phyloP scores from a whole-genome alignment of 2,329 filamentous ascomycete species.

The Incumbomyces lentus region DNA sequence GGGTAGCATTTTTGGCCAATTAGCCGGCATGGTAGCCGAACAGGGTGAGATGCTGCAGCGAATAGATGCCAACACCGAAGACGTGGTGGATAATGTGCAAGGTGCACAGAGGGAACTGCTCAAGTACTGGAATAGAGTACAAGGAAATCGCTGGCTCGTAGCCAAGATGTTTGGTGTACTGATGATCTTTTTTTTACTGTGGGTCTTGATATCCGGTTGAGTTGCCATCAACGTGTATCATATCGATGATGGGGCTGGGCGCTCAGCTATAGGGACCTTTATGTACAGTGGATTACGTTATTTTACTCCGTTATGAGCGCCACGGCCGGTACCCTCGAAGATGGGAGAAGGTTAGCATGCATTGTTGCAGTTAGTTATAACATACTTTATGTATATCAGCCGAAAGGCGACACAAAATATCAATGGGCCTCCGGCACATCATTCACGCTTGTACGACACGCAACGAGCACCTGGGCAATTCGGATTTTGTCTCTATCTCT shows the following conservation, averaged over 20 bases:
- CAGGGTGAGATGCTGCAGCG: slow-evolving; percentile 96
- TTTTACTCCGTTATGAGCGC: too few species aligned
- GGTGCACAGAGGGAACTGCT: slow-evolving; percentile 89
- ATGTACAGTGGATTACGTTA: too few species aligned
- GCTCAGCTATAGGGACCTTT: too few species aligned
- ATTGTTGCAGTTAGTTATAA: too few species aligned
- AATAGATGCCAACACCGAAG: slow-evolving; percentile 83
- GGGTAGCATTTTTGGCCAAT: slow-evolving; percentile 82
- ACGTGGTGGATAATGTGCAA: slow-evolving; percentile 96
- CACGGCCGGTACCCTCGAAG: too few species aligned
- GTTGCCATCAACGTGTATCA: not conserved
- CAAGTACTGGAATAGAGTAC: slow-evolving; percentile 93
- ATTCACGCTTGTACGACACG: too few species aligned
- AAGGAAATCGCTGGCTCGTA: slow-evolving; percentile 89
- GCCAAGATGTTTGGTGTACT: slow-evolving; percentile 72
- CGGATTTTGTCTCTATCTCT: too few species aligned
- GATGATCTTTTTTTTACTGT: slow-evolving; percentile 75
- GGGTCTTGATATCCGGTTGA: slow-evolving; percentile 52
- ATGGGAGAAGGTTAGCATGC: too few species aligned
- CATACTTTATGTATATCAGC: too few species aligned
- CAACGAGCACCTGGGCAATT: too few species aligned
- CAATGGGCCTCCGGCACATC: too few species aligned
- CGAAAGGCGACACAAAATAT: too few species aligned
- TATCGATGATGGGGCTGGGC: not conserved
- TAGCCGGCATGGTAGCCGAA: slow-evolving; percentile 93